phyloP scores from a whole-genome alignment of 257 asterid genomes.

The Leptodermis oblonga region DNA sequence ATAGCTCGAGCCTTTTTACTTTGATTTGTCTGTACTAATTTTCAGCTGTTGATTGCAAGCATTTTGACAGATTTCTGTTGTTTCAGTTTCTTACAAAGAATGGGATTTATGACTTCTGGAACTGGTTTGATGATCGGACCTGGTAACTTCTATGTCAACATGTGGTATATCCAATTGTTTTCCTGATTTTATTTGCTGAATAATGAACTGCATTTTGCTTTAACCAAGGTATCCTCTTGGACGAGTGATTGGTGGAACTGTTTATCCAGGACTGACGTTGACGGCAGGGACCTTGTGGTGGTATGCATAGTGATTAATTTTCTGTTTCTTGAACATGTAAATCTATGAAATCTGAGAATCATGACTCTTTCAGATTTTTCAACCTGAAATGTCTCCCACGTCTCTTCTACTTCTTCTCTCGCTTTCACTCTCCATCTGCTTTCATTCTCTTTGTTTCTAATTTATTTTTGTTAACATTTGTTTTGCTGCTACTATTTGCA shows the following conservation, averaged over 20 bases:
- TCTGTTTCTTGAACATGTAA: slow-evolving; percentile 1
- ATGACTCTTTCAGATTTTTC: neutral
- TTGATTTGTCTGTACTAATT: neutral
- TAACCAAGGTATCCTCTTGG: slow-evolving; percentile 92
- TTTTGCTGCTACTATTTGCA: neutral
- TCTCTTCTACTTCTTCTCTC: slow-evolving; percentile 1
- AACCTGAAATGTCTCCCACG: neutral
- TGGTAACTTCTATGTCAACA: slow-evolving; percentile 53
- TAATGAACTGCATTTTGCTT: slow-evolving; percentile 2
- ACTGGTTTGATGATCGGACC: slow-evolving; percentile 99
- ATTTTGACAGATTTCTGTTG: slow-evolving; percentile 33
- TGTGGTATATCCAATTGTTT: slow-evolving; percentile 3
- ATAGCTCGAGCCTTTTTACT: neutral
- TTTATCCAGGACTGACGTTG: slow-evolving; percentile 94
- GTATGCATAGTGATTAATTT: slow-evolving; percentile 13
- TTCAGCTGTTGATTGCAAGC: neutral
- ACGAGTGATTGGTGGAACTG: slow-evolving; percentile 99
- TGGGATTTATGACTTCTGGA: slow-evolving; percentile 99
- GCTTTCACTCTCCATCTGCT: neutral
- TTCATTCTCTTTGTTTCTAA: neutral
- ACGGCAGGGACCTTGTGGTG: slow-evolving; percentile 88
- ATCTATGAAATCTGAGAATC: neutral
- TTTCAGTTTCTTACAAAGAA: slow-evolving; percentile 81
- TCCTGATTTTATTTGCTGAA: neutral
- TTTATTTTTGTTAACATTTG: neutral